A percentile compares a stretch with the other conserved stretches of the same genome.
These are phyloP conservation scores for Fusarium incarnatum DNA, from an alignment of 2,329 filamentous ascomycete species.

Conservation along the genomic window DNA sequence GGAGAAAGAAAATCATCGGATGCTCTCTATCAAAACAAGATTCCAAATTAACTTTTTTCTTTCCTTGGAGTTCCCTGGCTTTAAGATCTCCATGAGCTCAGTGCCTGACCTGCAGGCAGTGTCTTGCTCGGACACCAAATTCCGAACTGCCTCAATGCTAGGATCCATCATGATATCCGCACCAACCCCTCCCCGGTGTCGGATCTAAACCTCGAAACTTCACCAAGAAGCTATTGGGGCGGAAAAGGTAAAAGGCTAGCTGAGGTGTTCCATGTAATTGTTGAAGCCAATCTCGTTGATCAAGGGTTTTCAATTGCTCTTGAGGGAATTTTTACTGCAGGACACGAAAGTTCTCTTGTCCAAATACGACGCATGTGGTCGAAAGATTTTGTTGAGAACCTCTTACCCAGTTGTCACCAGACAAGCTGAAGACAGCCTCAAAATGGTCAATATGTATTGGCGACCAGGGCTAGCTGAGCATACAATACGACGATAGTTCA, in stretches of 20 bases:
- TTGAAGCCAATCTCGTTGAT: slow-evolving; percentile 24
- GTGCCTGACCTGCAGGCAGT: neutral
- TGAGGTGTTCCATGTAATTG: slow-evolving; percentile 7
- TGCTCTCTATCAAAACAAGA: neutral
- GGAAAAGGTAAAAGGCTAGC: slow-evolving; percentile 29
- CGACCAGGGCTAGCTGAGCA: neutral
- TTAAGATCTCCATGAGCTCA: slow-evolving; percentile 3
- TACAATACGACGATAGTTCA: neutral
- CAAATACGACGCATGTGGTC: neutral
- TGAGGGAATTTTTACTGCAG: slow-evolving; percentile 42
- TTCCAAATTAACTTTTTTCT: neutral
- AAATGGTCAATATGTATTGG: neutral
- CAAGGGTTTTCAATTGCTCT: slow-evolving; percentile 8
- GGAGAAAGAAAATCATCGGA: neutral
- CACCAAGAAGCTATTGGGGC: slow-evolving; percentile 42
- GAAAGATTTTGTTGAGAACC: slow-evolving; percentile 14
- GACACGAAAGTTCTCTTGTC: slow-evolving; percentile 3
- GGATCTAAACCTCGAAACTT: slow-evolving; percentile 35
- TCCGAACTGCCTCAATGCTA: slow-evolving; percentile 31
- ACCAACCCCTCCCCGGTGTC: slow-evolving; percentile 46
- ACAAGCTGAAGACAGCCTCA: slow-evolving; percentile 9
- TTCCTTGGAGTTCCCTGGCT: neutral
- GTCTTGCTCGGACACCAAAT: slow-evolving; percentile 38
- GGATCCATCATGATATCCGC: slow-evolving; percentile 30
- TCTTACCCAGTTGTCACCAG: slow-evolving; percentile 23